Evolutionary conservation across 148 eudicot species (phyloP), one percentile per base, ranked within the genome.

Genomic region (Cornus kousa): DNA sequence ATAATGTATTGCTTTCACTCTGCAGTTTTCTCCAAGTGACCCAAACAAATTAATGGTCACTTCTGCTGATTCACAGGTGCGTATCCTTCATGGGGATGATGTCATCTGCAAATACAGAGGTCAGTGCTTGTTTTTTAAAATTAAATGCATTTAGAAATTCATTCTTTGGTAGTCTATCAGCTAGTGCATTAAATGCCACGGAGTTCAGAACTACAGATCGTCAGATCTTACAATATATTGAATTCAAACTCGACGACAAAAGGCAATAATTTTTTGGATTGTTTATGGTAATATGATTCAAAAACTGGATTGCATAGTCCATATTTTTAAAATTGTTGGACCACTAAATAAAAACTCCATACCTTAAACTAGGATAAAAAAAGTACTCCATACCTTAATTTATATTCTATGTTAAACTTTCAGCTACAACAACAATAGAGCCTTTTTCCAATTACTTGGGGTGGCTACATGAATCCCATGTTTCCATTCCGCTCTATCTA

Each of bases 61-160:
- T 67, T 87, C 87, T 81, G 97, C 95, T 73, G 95, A 91, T 87
- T 88, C 94, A 72, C 97, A 86, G 75, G 85, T 93, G 65, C 82
- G 90, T 83, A 89, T 93, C 69, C 84, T 93, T 71, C 82, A 85
- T 31, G 97, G 90, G 60, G 74, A 76, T 71, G 78, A 90, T 81
- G 88, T 93, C 73, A 82, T 93, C 39, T 83, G 88, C 68, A 91
- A 89, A 81, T 91, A 82, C 72, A 88, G 83, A 83, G 92, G 97
- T 91, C 78, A 73, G 59, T 24, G 9, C 4, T 50, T 24, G 40
- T 53, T 19, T 73, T 73, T 50, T 53, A 11, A 10, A 5, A 65
- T 53, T 24, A 16, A 31, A 16, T 73, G 64, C 64, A 28, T 10
- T 17, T 68, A 8, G 5, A 12, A n/a, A 53, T 23, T 50, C n/a